Conservation (phyloP, 176 grass and related monocot species). For the Oryza meyeriana region DNA sequence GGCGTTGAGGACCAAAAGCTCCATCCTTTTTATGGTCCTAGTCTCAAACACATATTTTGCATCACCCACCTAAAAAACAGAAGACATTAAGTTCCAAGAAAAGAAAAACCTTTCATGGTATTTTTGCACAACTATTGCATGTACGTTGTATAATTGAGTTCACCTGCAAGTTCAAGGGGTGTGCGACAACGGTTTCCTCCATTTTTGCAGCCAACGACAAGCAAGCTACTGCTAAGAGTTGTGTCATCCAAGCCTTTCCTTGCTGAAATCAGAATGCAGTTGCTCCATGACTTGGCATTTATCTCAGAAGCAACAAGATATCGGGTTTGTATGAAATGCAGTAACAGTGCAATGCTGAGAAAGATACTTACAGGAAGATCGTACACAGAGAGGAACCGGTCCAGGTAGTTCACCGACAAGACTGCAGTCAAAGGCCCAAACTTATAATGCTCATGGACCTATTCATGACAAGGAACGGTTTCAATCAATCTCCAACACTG, state of each 20-base stretch:
- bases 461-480: conserved; percentile 42
- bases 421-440: conserved; percentile 81
- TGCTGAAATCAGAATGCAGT: conserved; percentile 41
- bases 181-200: conserved; percentile 77
- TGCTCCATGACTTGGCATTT: conserved; percentile 24
- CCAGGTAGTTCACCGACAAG: conserved; percentile 92
- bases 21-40: conserved; percentile 89
- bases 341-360: conserved; percentile 21
- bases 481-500: conserved; percentile 26
- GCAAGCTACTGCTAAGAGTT: conserved; percentile 80
- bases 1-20: conserved; percentile 72
- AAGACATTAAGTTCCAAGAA: neutral
- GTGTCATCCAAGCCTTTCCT: conserved; percentile 66
- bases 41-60: conserved; percentile 64
- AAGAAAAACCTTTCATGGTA: conserved; percentile 1
- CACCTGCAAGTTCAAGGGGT: conserved; percentile 75
- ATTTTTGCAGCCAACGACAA: conserved; percentile 91
- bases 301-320: neutral
- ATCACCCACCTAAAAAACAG: conserved; percentile 48
- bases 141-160: conserved; percentile 13
- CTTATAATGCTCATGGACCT: conserved; percentile 76
- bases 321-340: neutral
- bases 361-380: conserved; percentile 67
- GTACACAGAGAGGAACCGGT: conserved; percentile 81
- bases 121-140: conserved; percentile 5